These are phyloP conservation scores for Pseudoneurospora amorphoporcata DNA, from an alignment of 495 filamentous ascomycete genomes.

Conservation along the genomic window DNA sequence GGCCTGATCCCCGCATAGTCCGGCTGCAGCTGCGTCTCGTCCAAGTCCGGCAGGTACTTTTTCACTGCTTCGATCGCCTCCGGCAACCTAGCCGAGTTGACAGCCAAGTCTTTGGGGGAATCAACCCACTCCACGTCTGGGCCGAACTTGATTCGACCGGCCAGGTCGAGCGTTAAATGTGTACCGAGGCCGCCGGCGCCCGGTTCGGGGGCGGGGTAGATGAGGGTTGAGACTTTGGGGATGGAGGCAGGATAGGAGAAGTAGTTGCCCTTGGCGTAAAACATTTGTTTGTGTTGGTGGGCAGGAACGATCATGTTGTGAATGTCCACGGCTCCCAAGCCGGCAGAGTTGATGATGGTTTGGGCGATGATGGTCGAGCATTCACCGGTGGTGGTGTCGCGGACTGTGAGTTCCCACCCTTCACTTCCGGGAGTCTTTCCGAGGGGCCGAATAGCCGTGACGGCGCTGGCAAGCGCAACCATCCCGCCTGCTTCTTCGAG, in stretches of 20 bases:
- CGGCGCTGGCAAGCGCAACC: constrained; percentile 52
- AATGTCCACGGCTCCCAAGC: constrained; percentile 62
- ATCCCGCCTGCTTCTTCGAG: constrained; percentile 73
- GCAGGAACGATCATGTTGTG: constrained; percentile 72
- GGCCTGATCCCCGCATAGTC: constrained; percentile 91
- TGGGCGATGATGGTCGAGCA: constrained; percentile 55
- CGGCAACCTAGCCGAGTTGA: constrained; percentile 46
- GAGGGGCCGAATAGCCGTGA: constrained; percentile 49
- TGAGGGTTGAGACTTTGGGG: constrained; percentile 60
- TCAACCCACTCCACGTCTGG: constrained; percentile 93
- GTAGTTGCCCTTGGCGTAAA: constrained; percentile 92
- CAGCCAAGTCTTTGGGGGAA: constrained; percentile 24
- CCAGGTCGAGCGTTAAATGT: constrained; percentile 85
- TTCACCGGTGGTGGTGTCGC: constrained; percentile 33
- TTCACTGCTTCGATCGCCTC: constrained; percentile 64
- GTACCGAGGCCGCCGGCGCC: constrained; percentile 82
- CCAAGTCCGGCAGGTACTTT: constrained; percentile 66
- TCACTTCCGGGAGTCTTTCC: constrained; percentile 32
- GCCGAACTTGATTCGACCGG: constrained; percentile 78
- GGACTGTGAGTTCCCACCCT: constrained; percentile 35
- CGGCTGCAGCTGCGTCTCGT: constrained; percentile 52
- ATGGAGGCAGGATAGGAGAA: constrained; percentile 65
- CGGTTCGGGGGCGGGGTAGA: constrained; percentile 78
- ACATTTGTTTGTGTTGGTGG: constrained; percentile 46
- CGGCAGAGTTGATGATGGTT: constrained; percentile 76